These are phyloP conservation scores for Chrysanthemum makinoi DNA, from an alignment of 129 eudicot species.

Conservation along the genomic window DNA sequence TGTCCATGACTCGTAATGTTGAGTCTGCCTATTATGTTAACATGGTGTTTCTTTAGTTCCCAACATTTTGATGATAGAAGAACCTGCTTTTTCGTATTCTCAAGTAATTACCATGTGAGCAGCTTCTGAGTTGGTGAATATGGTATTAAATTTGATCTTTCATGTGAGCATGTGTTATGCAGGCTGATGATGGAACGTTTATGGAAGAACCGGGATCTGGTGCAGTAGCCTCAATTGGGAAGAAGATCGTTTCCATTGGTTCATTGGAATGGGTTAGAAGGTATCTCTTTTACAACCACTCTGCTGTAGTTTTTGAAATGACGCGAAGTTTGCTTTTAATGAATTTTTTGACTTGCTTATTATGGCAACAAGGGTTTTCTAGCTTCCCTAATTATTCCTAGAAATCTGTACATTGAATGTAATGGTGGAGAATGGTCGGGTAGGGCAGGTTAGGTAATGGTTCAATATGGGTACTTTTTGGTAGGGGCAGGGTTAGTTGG, in stretches of 20 bases:
- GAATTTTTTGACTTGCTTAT: background rate
- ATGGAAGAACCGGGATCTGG: conserved; percentile 99
- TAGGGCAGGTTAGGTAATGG: no score
- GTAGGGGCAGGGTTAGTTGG: no score
- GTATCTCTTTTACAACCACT: conserved; percentile 36
- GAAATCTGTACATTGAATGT: no score
- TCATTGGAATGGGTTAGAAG: conserved; percentile 89
- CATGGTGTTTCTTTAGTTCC: background rate
- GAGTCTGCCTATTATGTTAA: background rate
- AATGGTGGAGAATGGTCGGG: no score
- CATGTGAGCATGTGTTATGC: conserved; percentile 23
- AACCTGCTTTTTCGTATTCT: no score
- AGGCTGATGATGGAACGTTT: conserved; percentile 83
- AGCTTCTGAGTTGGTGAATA: conserved; percentile 15
- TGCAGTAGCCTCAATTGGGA: conserved; percentile 81
- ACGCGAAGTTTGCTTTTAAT: background rate
- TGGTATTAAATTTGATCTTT: conserved; percentile 11
- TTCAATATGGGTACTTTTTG: no score
- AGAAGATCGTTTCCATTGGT: conserved; percentile 79
- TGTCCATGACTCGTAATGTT: background rate
- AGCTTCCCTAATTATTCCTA: no score
- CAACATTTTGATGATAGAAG: background rate
- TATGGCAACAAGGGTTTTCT: background rate
- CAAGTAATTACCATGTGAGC: background rate
- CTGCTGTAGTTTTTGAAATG: background rate